Base-by-base conservation (phyloP, 148 eudicot species). In the Amaranthus hypochondriacus region DNA sequence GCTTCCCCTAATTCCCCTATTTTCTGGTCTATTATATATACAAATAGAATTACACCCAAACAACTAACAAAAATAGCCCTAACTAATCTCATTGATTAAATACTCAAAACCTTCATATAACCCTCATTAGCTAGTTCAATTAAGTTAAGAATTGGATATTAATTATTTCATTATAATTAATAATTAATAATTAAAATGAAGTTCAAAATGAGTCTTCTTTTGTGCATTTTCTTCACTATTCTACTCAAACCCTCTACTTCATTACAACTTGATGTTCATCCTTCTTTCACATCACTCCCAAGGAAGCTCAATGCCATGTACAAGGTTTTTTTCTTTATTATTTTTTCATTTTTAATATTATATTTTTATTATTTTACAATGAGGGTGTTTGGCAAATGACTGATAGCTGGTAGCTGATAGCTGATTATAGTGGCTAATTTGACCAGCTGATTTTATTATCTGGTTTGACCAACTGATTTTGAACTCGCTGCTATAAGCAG, bases 301-400 rank as follows among this genome's bases (percentile, higher is more conserved):
- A 69, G 78, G 66, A 74, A 69, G 54, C 78, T 79, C 74, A 69
- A 48, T 42, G 58, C 48, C 60, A 5, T 70, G 5, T 53, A 74
- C 39, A 62, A 69, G 81, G 81, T 79, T 54, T 28, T 54, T 54
- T 54, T 9, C 4, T 8, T 10, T 54, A 8, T 4, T 12, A 9
- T 9, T 6, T 9, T 9, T 12, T 5, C 15, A 7, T 51, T 21
- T 50, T 1, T 2, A 9, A 7, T 43, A 1, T 50, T 39, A 7
- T 21, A 11, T 1, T 15, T 8, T 7, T 28, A 7, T 56, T 48
- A 48, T 65, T 18, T 18, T 18, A 18, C 18, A 18, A 18, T 18
- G 18, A 18, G 18, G 18, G 18, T 18, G 18, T 18, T 18, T 18
- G 0, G 18, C 18, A 18, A 18, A 18, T 18, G 18, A 18, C 18